A percentile compares a stretch with the other conserved stretches of the same genome.
These are phyloP conservation scores for Quercus parvula DNA, from an alignment of 306 rosid genomes.

Conservation along the genomic window DNA sequence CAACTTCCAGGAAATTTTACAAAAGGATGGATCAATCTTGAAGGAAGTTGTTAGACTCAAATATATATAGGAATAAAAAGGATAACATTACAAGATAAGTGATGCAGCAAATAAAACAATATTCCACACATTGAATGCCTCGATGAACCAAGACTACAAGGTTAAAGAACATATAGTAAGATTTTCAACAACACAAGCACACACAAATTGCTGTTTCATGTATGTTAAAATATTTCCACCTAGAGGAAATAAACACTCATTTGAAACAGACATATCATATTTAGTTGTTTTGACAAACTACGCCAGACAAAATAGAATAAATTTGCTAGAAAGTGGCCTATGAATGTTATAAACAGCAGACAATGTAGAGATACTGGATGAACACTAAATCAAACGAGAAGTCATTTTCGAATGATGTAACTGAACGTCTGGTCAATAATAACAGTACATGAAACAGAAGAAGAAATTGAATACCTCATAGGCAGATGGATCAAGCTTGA, in stretches of 20 bases:
- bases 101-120: background rate
- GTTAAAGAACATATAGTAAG: background rate
- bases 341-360: background rate
- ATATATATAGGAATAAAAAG: conserved; percentile 3
- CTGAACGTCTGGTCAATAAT: conserved; percentile 13
- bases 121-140: background rate
- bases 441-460: conserved; percentile 10
- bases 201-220: background rate
- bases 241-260: background rate
- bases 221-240: background rate
- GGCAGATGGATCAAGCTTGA: conserved; percentile 78
- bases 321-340: background rate
- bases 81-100: background rate
- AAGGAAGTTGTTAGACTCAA: background rate
- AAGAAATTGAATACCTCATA: conserved; percentile 61
- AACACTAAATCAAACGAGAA: background rate
- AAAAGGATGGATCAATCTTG: background rate
- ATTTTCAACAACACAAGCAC: background rate
- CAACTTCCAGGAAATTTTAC: conserved; percentile 3
- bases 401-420: conserved; percentile 2
- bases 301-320: background rate
- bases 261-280: background rate
- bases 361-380: background rate
- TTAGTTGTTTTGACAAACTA: background rate
- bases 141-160: background rate